Base-by-base conservation (phyloP, 805 yeast species). In the Pichia californica region DNA sequence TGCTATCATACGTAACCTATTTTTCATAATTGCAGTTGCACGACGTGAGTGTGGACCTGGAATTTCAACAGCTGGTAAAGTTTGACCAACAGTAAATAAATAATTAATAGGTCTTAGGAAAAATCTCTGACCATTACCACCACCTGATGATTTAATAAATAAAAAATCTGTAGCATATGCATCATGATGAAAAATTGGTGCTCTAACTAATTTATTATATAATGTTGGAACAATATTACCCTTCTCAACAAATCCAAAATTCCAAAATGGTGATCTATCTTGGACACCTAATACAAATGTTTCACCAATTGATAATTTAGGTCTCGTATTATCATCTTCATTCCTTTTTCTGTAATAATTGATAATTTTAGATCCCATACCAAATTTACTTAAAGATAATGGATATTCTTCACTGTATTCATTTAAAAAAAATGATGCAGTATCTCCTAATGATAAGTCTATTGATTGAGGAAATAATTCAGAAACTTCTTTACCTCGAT, bases 21-120 rank as follows among this genome's bases (percentile, higher is more conserved):
- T 89, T 55, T 91, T 89, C 33, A 88, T 79, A 20, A 95, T 89
- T 3, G 96, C 83, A 1, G 98, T 89, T 19, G 89, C 97, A 55
- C 88, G 88, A 62, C 99, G 76, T 1, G 97, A 88, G 59, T 93
- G 96, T 2, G 99, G 99, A 1, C 98, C 97, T 0, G 99, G 99
- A 28, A 93, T 83, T 56, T 88, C 96, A 37, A 86, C 85, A 2
- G 88, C 96, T 1, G 99, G 99, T 52, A 88, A 80, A 0, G 85
- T 76, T 58, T 93, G 96, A 1, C 99, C 99, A 13, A 89, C 95
- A 0, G 88, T 79, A 61, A 88, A 93, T 38, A 86, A 58, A 58
- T 81, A 79, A 40, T 81, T 81, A 20, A 93, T 73, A 16, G 70
- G 70, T 50, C 94, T 72, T 50, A 93, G 56, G 54, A 69, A 89